Conservation (phyloP, 2,329 filamentous ascomycete species). For the Stemphylium lycopersici region DNA sequence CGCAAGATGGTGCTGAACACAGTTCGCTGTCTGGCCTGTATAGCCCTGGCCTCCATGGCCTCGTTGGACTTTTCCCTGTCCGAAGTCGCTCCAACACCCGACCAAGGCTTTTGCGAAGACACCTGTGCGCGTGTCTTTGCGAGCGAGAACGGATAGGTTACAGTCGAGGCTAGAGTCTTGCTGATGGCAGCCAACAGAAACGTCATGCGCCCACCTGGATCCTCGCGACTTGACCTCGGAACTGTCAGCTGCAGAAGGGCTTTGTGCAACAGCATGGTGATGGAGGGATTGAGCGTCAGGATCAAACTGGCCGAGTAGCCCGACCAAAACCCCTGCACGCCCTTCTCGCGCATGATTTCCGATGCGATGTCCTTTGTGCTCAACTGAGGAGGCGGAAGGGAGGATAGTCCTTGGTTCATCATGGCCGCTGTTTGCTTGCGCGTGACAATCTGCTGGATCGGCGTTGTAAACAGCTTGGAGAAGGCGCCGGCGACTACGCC, state of each 20-base stretch:
- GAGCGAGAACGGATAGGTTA: conserved; percentile 86
- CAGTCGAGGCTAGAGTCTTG: conserved; percentile 75
- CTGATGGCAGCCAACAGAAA: conserved; percentile 76
- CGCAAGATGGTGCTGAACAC: conserved; percentile 68
- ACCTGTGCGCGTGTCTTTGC: conserved; percentile 82
- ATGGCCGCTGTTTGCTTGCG: conserved; percentile 75
- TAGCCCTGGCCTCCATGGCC: conserved; percentile 20
- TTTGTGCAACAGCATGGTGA: conserved; percentile 85
- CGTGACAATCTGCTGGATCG: conserved; percentile 81
- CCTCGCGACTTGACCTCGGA: conserved; percentile 57
- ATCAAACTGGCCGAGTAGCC: conserved; percentile 83
- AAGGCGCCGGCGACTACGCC: conserved; percentile 76
- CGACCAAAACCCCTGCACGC: conserved; percentile 80
- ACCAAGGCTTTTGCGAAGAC: conserved; percentile 49
- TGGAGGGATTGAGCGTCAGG: conserved; percentile 81
- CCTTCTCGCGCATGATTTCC: conserved; percentile 71
- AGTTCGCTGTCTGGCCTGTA: conserved; percentile 51
- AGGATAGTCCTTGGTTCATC: conserved; percentile 48
- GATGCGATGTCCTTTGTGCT: conserved; percentile 63
- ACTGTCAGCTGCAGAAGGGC: conserved; percentile 68
- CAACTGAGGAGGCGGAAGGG: conserved; percentile 38
- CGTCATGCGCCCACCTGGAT: conserved; percentile 61
- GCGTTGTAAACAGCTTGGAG: conserved; percentile 77
- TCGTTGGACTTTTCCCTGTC: conserved; percentile 37
- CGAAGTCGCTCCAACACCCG: conserved; percentile 34